Percentiles rank a stretch among this genome's conserved stretches.
These are phyloP conservation scores for Diplodia scrobiculata DNA, from an alignment of 2,329 filamentous ascomycete species.

Conservation along the genomic window DNA sequence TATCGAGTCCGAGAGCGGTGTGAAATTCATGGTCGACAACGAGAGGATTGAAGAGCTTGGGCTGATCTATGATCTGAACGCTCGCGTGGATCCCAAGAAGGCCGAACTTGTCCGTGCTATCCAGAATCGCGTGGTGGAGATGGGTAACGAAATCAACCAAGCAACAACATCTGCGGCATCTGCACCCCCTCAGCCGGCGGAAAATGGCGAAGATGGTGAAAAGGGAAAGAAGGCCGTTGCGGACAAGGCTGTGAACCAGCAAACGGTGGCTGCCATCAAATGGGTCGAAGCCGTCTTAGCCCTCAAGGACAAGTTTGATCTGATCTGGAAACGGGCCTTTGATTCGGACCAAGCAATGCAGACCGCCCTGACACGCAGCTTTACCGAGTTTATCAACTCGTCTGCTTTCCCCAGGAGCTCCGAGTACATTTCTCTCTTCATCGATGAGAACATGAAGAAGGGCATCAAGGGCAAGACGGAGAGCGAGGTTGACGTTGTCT, in stretches of 20 bases:
- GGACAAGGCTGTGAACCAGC: slow-evolving; percentile 66
- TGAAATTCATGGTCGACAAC: slow-evolving; percentile 89
- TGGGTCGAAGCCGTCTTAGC: slow-evolving; percentile 91
- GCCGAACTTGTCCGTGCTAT: slow-evolving; percentile 68
- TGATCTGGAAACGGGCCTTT: slow-evolving; percentile 73
- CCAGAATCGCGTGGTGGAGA: slow-evolving; percentile 72
- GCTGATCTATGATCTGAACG: slow-evolving; percentile 79
- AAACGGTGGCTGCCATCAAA: slow-evolving; percentile 83
- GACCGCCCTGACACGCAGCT: slow-evolving; percentile 80
- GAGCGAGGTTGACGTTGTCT: slow-evolving; percentile 74
- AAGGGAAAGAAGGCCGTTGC: slow-evolving; percentile 51
- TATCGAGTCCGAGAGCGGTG: slow-evolving; percentile 81
- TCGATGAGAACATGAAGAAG: slow-evolving; percentile 93
- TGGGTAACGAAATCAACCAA: slow-evolving; percentile 81
- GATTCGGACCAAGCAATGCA: slow-evolving; percentile 74
- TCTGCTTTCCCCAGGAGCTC: slow-evolving; percentile 71
- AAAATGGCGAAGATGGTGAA: slow-evolving; percentile 52
- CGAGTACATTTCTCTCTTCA: slow-evolving; percentile 93
- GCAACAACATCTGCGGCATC: slow-evolving; percentile 44
- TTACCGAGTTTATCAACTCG: slow-evolving; percentile 87
- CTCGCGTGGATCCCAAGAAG: slow-evolving; percentile 75
- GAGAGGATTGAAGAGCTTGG: slow-evolving; percentile 75
- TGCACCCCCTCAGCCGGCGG: slow-evolving; percentile 43
- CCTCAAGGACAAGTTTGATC: slow-evolving; percentile 88
- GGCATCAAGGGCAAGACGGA: slow-evolving; percentile 93